Evolutionary conservation across 164 flowering plant genomes (phyloP).

Genomic region (Annona squamosa): DNA sequence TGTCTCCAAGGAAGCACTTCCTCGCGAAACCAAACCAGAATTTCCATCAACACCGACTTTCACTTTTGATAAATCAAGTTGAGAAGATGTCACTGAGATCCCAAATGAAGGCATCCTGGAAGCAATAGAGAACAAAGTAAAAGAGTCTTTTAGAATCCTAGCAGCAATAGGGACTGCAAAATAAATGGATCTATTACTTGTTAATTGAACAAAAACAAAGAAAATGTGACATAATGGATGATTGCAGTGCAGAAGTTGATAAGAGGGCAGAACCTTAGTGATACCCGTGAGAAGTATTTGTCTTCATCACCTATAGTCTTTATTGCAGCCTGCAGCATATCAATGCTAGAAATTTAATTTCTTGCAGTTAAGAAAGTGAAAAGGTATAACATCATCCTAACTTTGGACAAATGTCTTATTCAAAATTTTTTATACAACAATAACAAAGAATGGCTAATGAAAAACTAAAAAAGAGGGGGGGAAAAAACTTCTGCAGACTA

Average conservation of each 20-base stretch:
- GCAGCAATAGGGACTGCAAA: too few species aligned
- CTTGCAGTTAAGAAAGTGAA: not conserved
- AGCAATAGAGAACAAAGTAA: conserved; percentile 2
- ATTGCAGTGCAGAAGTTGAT: conserved; percentile 1
- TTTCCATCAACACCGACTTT: conserved; percentile 45
- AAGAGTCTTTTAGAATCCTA: too few species aligned
- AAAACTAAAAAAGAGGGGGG: too few species aligned
- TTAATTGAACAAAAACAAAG: not conserved
- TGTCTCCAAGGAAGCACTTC: conserved; percentile 38
- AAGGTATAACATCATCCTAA: too few species aligned
- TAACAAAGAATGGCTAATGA: too few species aligned
- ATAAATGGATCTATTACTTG: not conserved
- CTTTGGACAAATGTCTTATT: too few species aligned
- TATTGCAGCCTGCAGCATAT: conserved; percentile 68
- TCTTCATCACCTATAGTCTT: conserved; percentile 93
- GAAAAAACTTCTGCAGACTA: too few species aligned
- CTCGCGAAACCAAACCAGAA: conserved; percentile 27
- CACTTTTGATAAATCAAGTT: conserved; percentile 45
- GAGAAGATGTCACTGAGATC: conserved; percentile 52
- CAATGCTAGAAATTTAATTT: not conserved
- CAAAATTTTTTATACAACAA: too few species aligned
- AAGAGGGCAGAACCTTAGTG: conserved; percentile 51
- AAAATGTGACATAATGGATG: not conserved
- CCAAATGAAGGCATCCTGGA: conserved; percentile 81
- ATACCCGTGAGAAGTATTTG: conserved; percentile 75